Conservation (phyloP, 768 basidiomycete species). For the Mycena galericulata region DNA sequence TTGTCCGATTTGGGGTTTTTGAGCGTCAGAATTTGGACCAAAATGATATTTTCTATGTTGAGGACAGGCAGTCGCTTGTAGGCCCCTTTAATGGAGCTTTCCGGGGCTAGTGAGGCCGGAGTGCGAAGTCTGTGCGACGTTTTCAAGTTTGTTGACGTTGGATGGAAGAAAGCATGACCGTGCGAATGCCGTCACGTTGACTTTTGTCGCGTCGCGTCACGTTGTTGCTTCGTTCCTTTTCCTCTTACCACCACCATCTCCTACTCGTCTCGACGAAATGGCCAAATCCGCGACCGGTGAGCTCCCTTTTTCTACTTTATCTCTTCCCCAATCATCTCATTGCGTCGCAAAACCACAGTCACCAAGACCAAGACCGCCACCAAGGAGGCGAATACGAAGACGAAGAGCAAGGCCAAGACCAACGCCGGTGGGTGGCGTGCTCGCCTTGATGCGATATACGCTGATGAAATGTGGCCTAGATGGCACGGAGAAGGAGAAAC, state of each 20-base stretch:
- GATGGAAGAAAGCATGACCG: too few relatives aligned
- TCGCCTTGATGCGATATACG: background rate
- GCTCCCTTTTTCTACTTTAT: slow-evolving; percentile 22
- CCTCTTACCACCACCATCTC: slow-evolving; percentile 33
- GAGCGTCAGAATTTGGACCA: too few relatives aligned
- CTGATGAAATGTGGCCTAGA: background rate
- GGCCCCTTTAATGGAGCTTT: too few relatives aligned
- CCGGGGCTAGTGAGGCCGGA: too few relatives aligned
- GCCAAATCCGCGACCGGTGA: slow-evolving; percentile 64
- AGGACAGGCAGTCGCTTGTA: too few relatives aligned
- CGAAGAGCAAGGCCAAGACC: slow-evolving; percentile 37
- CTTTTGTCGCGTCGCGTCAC: background rate
- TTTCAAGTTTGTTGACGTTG: too few relatives aligned
- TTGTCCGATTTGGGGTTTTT: too few relatives aligned
- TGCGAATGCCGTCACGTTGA: too few relatives aligned
- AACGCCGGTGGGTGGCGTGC: slow-evolving; percentile 47
- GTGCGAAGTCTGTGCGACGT: too few relatives aligned
- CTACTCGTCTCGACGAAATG: slow-evolving; percentile 49
- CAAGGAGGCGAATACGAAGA: slow-evolving; percentile 59
- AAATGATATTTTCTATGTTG: too few relatives aligned
- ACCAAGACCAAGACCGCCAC: slow-evolving; percentile 70
- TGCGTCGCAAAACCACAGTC: too few relatives aligned
- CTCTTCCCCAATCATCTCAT: slow-evolving; percentile 17
- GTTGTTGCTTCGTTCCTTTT: slow-evolving; percentile 29
- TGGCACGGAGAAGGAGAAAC: slow-evolving; percentile 61